phyloP scores from a whole-genome alignment of 164 flowering plant species.

The Cinnamomum micranthum region DNA sequence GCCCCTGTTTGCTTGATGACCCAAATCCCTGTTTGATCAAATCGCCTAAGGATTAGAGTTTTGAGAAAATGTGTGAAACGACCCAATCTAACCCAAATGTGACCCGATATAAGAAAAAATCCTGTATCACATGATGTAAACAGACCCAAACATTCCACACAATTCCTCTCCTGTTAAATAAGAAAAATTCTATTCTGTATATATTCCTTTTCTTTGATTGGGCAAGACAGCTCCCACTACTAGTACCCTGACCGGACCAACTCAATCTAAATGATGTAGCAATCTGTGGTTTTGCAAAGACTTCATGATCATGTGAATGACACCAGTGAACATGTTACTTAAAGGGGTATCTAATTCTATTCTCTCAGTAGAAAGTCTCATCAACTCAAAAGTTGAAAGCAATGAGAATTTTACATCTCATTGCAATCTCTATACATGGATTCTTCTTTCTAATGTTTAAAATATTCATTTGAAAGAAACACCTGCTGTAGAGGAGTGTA shows the following conservation, averaged over 20 bases:
- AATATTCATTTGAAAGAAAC: too few relatives aligned
- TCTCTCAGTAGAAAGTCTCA: neutral
- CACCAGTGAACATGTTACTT: neutral
- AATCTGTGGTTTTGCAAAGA: neutral
- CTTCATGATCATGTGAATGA: neutral
- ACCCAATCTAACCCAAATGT: neutral
- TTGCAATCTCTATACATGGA: too few relatives aligned
- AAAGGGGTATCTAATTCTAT: neutral
- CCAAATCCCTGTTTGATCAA: too few relatives aligned
- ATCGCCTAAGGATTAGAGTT: neutral
- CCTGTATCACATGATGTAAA: neutral
- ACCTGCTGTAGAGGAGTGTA: too few relatives aligned
- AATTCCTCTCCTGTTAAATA: neutral
- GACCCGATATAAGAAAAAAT: too few relatives aligned
- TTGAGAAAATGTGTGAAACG: neutral
- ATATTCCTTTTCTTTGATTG: neutral
- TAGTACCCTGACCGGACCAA: neutral
- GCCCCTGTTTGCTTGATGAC: too few relatives aligned
- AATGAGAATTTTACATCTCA: neutral
- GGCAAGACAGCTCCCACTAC: neutral
- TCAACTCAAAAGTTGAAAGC: neutral
- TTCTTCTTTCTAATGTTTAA: too few relatives aligned
- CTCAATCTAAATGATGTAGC: slow-evolving; percentile 1
- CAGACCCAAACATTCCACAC: neutral
- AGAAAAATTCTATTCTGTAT: neutral